Base-by-base conservation (phyloP, 306 rosid species). In the Cucumis sativus region DNA sequence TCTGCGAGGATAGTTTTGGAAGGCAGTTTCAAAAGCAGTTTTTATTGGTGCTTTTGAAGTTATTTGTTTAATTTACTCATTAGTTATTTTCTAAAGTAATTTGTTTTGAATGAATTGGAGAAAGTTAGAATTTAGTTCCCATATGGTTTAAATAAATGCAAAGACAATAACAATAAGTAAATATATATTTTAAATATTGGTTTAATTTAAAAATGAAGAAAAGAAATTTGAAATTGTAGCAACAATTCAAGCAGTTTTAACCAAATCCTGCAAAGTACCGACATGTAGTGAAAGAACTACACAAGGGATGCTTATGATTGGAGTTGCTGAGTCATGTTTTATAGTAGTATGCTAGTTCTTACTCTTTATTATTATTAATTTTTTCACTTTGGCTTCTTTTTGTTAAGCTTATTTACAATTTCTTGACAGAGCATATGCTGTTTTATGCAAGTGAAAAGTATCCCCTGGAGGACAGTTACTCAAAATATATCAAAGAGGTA, bases 361-460 rank as follows among this genome's bases (percentile, higher is more conserved):
- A 14, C 25, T 28, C 55, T 47, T 47, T 47, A 47, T 47, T 12
- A 13, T 47, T 47, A 47, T 45, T 47, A 52, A 16, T 6, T 49
- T 16, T 17, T 54, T 23, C 17, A 9, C 0, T 61, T 60, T 73
- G 74, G 75, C 15, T 37, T 35, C 7, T 79, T 56, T 25, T 59
- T 41, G 11, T 23, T 79, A 23, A 52, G 14, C 57, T 78, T 58
- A 57, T 54, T 79, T 69, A 74, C 77, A 60, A 75, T 39, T 52
- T 49, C 78, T 82, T 79, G 80, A 51, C 91, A 95, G 99, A 92
- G 84, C 97, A 95, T 82, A 95, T 95, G 97, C 87, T 95, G 88
- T 92, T 92, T 88, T 95, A 86, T 88, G 97, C 97, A n/a, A 95
- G 99, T 84, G 93, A 95, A 84, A 95, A 95, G 77, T 92, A 95